A percentile compares a stretch with the other conserved stretches of the same genome.
These are phyloP conservation scores for Fusarium drepaniforme DNA, from an alignment of 2,329 filamentous ascomycete species.

Conservation along the genomic window DNA sequence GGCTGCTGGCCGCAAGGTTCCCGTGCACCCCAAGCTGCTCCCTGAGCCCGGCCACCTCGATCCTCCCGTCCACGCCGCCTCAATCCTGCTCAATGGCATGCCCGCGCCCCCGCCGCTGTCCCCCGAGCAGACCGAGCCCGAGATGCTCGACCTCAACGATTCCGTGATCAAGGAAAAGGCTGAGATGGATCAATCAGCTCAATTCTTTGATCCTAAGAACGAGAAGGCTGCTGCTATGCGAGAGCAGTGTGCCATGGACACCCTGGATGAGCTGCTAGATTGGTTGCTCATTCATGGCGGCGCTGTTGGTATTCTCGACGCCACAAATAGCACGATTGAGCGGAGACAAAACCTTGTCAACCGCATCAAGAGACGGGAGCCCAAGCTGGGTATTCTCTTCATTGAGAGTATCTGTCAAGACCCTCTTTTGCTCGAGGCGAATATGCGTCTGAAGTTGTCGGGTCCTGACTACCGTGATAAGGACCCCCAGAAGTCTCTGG, in stretches of 20 bases:
- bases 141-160: slow-evolving; percentile 52
- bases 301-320: slow-evolving; percentile 94
- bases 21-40: slow-evolving; percentile 48
- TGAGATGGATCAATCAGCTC: slow-evolving; percentile 86
- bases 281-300: slow-evolving; percentile 87
- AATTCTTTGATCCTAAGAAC: slow-evolving; percentile 95
- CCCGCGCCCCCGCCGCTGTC: slow-evolving; percentile 50
- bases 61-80: slow-evolving; percentile 64
- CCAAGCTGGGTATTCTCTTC: slow-evolving; percentile 91
- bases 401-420: slow-evolving; percentile 95
- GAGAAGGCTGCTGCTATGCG: slow-evolving; percentile 83
- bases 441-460: slow-evolving; percentile 96
- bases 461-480: slow-evolving; percentile 97
- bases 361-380: slow-evolving; percentile 84
- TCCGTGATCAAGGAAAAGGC: slow-evolving; percentile 45
- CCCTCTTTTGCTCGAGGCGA: slow-evolving; percentile 86
- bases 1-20: slow-evolving; percentile 71
- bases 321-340: slow-evolving; percentile 94
- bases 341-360: slow-evolving; percentile 87
- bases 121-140: slow-evolving; percentile 52
- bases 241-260: slow-evolving; percentile 93
- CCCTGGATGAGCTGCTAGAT: slow-evolving; percentile 90
- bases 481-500: slow-evolving; percentile 85
- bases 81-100: slow-evolving; percentile 69
- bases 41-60: slow-evolving; percentile 55